Percentiles rank a stretch among this genome's conserved stretches.
Evolutionary conservation across 495 filamentous ascomycete species (phyloP).

Genomic region (Neurospora cerealis): DNA sequence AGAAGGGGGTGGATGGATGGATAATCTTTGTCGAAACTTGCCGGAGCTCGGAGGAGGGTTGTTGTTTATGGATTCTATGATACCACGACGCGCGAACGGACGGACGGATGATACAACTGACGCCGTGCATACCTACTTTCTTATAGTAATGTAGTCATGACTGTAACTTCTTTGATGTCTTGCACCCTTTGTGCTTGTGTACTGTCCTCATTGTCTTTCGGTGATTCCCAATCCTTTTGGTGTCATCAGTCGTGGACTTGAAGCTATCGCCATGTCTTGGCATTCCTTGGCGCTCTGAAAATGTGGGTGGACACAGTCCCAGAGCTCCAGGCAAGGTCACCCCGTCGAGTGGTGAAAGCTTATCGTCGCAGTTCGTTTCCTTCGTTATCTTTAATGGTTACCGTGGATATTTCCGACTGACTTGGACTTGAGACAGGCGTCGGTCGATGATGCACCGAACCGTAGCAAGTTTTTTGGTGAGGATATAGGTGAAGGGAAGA

Average conservation of each 20-base stretch:
- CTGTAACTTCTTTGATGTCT: neutral
- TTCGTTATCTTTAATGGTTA: too few relatives aligned
- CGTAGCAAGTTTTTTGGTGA: too few relatives aligned
- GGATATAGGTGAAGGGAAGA: neutral
- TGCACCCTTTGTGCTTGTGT: rapidly evolving
- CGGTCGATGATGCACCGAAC: too few relatives aligned
- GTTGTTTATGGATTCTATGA: neutral
- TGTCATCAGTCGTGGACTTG: neutral
- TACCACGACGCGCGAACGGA: neutral
- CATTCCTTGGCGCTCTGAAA: neutral
- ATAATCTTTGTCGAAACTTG: neutral
- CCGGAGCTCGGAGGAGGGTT: neutral
- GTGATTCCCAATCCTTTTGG: neutral
- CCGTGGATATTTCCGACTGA: too few relatives aligned
- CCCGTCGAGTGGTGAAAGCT: neutral
- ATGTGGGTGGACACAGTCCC: conserved; percentile 36
- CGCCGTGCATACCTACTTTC: neutral
- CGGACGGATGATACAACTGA: neutral
- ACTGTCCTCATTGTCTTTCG: neutral
- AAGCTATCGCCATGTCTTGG: neutral
- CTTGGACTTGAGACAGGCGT: too few relatives aligned
- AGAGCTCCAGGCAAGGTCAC: conserved; percentile 45
- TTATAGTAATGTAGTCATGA: neutral
- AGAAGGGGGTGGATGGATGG: neutral
- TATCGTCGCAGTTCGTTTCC: neutral